Evolutionary conservation across 2,329 filamentous ascomycete genomes (phyloP), one percentile per base, ranked within the genome.

Genomic region (Sphaerulina musiva): DNA sequence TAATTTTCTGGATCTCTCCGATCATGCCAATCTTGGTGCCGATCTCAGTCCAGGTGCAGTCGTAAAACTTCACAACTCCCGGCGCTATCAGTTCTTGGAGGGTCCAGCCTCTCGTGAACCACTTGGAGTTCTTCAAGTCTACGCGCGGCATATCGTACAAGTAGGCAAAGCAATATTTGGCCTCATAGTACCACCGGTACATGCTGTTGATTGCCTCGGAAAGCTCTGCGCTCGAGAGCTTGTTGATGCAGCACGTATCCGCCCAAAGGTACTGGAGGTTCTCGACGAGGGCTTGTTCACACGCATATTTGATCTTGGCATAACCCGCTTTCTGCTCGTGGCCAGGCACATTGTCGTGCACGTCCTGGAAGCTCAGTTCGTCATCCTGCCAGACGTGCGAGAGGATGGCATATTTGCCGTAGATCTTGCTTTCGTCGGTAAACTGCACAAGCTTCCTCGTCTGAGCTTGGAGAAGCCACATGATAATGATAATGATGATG

Each of bases 211-310:
- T 71, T 4, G 69, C 66, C 51, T 72, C 66, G 1, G 66, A 66
- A 1, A 73, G 60, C 60, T 72, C 71, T 0, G 69, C 60, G 43
- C 63, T 68, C 53, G 63, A 69, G 1, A 56, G 56, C 55, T 72
- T 72, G 56, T 72, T 67, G 52, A 73, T 72, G 49, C 71, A 73
- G 58, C 68, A 71, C 1, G 70, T 72, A 57, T 73, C 71, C 4
- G 71, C 61, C 71, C 71, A 73, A n/a, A 64, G 57, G 40, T 69
- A 72, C 4, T 56, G 54, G 4, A 67, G 50, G 7, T 60, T 63
- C 46, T 71, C 67, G 3, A 54, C 50, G 8, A 50, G 29, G 1
- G 63, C 63, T 38, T 56, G 60, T 20, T 39, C 48, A 40, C 61
- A 62, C 6, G 56, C 46, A 23, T 54, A 46, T n/a, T 55, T 46